Evolutionary conservation across 106 monocot species (phyloP).

Genomic region (Agapanthus africanus): DNA sequence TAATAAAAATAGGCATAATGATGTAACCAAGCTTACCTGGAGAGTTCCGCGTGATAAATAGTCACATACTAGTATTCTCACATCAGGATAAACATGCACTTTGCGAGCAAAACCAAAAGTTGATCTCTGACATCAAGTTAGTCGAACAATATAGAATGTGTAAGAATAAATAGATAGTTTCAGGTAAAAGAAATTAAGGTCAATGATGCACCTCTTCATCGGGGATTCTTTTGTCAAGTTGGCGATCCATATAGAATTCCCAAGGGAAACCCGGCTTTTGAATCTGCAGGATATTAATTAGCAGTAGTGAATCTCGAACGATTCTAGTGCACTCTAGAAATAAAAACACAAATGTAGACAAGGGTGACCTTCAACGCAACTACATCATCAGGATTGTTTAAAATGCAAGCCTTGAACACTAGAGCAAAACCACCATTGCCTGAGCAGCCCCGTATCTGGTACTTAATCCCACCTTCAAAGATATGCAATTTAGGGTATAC

Average conservation of each 20-base stretch:
- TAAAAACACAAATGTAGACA: background rate
- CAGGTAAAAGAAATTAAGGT: background rate
- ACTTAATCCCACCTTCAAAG: constrained; percentile 59
- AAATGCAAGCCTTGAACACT: constrained; percentile 71
- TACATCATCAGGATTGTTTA: constrained; percentile 66
- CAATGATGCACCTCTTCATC: constrained; percentile 44
- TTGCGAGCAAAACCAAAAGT: constrained; percentile 76
- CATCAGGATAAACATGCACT: constrained; percentile 67
- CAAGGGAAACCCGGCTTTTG: constrained; percentile 82
- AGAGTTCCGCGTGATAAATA: constrained; percentile 82
- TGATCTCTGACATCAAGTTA: constrained; percentile 69
- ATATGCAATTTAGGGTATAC: too few relatives aligned
- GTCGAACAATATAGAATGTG: background rate
- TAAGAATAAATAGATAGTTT: background rate
- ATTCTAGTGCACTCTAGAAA: background rate
- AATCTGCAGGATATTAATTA: constrained; percentile 63
- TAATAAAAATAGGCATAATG: too few relatives aligned
- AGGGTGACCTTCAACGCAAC: constrained; percentile 70
- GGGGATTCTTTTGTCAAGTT: constrained; percentile 62
- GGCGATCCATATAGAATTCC: constrained; percentile 96
- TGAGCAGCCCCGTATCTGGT: constrained; percentile 85
- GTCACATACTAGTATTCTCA: constrained; percentile 74
- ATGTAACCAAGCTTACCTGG: constrained; percentile 64
- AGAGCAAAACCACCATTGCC: constrained; percentile 77
- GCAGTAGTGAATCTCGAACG: background rate